These are phyloP conservation scores for Mollisia scopiformis DNA, from an alignment of 2,329 filamentous ascomycete species.

Conservation along the genomic window DNA sequence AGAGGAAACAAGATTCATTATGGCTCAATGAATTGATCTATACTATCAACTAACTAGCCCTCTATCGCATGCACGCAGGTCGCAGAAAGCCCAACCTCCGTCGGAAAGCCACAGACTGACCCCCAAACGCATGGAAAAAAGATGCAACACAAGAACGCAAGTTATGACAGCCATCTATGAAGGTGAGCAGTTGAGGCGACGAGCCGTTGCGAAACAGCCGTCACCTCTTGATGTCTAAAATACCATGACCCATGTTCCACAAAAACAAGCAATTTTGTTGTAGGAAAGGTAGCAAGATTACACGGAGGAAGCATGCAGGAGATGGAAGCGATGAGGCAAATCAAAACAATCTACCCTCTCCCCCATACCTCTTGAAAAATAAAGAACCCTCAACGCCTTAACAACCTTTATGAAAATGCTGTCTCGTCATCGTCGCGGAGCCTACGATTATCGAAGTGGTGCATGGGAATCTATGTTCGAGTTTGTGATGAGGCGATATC, in stretches of 20 bases:
- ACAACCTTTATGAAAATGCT: constrained; percentile 35
- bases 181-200: background rate
- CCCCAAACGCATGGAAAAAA: background rate
- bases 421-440: constrained; percentile 13
- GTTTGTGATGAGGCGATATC: constrained; percentile 10
- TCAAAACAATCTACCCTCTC: constrained; percentile 29
- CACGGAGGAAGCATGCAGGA: constrained; percentile 19
- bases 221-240: constrained; percentile 16
- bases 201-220: constrained; percentile 15
- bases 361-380: constrained; percentile 26
- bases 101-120: background rate
- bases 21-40: constrained; percentile 15
- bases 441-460: constrained; percentile 19
- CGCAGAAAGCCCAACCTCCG: background rate
- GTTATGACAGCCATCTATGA: constrained; percentile 13
- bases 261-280: constrained; percentile 28
- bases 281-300: constrained; percentile 27
- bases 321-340: constrained; percentile 24
- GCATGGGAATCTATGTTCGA: constrained; percentile 16
- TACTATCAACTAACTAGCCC: constrained; percentile 15
- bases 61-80: background rate
- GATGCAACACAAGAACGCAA: constrained; percentile 7
- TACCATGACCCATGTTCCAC: constrained; percentile 18
- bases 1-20: background rate
- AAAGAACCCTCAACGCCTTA: constrained; percentile 34